A percentile compares a stretch with the other conserved stretches of the same genome.
Evolutionary conservation across 2,329 filamentous ascomycete genomes (phyloP).

Genomic region (Pestalotiopsis fici): DNA sequence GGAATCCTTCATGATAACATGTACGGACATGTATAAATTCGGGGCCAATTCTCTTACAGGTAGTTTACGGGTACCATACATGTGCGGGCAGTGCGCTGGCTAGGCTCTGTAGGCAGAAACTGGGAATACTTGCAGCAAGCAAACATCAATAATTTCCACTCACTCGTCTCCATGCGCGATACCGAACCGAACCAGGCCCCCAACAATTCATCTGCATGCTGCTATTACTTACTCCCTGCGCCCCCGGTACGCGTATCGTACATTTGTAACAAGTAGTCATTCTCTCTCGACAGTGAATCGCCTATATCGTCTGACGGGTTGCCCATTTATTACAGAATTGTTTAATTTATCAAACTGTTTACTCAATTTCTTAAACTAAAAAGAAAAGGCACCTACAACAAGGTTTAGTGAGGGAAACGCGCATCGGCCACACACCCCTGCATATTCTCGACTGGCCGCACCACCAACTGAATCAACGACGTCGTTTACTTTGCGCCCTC

Average conservation of each 20-base stretch:
- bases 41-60: neutral
- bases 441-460: neutral
- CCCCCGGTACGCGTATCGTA: neutral
- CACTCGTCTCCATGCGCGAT: neutral
- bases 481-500: neutral
- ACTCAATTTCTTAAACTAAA: neutral
- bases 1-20: neutral
- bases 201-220: neutral
- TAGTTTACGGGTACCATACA: neutral
- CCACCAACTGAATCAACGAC: neutral
- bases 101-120: too few species aligned
- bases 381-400: neutral
- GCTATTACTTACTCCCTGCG: neutral
- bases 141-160: neutral
- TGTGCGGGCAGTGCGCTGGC: neutral
- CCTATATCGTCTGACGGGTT: too few species aligned
- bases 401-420: neutral
- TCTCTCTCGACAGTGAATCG: neutral
- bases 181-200: neutral
- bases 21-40: neutral
- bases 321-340: too few species aligned
- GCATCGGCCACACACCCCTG: neutral
- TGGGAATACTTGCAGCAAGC: neutral
- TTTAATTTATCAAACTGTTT: too few species aligned
- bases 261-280: neutral